A percentile compares a stretch with the other conserved stretches of the same genome.
phyloP scores from a whole-genome alignment of 2,329 filamentous ascomycete genomes.

The Akanthomyces muscarius region DNA sequence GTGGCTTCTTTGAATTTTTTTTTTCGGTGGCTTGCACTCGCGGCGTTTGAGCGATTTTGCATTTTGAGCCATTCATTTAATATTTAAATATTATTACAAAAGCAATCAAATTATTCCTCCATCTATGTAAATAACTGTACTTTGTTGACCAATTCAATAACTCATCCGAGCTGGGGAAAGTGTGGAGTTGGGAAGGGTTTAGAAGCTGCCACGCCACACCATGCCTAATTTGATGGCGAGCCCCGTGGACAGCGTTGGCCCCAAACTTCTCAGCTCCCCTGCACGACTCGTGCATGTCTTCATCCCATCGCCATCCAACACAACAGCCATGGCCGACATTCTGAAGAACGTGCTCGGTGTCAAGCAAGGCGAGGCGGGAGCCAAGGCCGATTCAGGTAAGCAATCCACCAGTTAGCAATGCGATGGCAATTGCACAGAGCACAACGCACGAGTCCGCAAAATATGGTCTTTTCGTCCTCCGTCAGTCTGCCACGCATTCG shows the following conservation, averaged over 20 bases:
- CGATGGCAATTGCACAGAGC: neutral
- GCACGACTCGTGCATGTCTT: slow-evolving; percentile 18
- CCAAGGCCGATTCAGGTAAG: slow-evolving; percentile 62
- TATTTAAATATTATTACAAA: neutral
- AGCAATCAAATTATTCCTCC: neutral
- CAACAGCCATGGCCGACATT: slow-evolving; percentile 51
- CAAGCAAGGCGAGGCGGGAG: slow-evolving; percentile 48
- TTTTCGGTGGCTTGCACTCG: neutral
- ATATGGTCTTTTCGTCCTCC: neutral
- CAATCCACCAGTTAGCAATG: neutral
- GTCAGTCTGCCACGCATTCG: neutral
- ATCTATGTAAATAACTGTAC: neutral
- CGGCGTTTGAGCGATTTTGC: neutral
- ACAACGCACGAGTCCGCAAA: neutral
- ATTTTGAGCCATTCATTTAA: neutral
- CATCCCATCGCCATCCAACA: slow-evolving; percentile 21
- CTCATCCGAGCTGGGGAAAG: neutral
- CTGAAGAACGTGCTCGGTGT: slow-evolving; percentile 68
- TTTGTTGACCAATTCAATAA: neutral
- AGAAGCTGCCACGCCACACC: slow-evolving; percentile 9
- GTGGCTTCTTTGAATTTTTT: neutral
- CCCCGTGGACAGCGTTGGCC: neutral
- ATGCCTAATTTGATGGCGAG: slow-evolving; percentile 11
- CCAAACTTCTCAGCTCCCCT: slow-evolving; percentile 10
- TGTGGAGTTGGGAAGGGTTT: neutral